A percentile compares a stretch with the other conserved stretches of the same genome.
Evolutionary conservation across 495 filamentous ascomycete genomes (phyloP).

Genomic region (Hyaloscypha variabilis): DNA sequence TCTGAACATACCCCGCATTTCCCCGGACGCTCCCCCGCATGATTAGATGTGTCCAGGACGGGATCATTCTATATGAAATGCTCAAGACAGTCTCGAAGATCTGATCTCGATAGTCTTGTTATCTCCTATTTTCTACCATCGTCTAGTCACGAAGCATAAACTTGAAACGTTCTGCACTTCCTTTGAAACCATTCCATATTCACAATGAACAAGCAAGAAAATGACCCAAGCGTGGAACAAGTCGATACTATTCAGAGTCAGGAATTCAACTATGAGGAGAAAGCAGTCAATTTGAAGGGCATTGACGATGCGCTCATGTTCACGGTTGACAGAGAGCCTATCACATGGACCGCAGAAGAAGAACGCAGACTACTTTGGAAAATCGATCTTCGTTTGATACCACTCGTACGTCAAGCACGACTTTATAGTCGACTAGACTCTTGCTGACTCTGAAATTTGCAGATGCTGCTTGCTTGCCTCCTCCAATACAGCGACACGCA

Average conservation of each 20-base stretch:
- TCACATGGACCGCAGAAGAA: neutral
- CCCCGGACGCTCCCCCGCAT: too few species aligned
- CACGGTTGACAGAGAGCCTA: neutral
- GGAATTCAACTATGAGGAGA: neutral
- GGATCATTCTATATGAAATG: too few species aligned
- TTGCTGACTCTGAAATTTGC: neutral
- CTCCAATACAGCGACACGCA: conserved; percentile 1
- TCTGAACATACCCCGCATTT: too few species aligned
- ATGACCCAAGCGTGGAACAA: neutral
- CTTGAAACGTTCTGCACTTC: too few species aligned
- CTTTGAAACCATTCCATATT: neutral
- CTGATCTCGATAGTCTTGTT: too few species aligned
- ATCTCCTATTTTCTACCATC: too few species aligned
- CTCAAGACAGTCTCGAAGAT: too few species aligned
- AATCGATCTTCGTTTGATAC: neutral
- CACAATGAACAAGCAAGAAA: neutral
- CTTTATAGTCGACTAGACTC: neutral
- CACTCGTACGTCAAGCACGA: neutral
- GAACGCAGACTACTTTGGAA: neutral
- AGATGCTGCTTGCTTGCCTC: neutral
- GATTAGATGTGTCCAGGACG: too few species aligned
- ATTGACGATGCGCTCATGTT: neutral
- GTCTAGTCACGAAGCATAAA: too few species aligned
- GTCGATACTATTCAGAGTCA: neutral
- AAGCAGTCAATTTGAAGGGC: neutral